Evolutionary conservation across 805 yeast genomes (phyloP).

Genomic region (Wickerhamiella slavikovae): DNA sequence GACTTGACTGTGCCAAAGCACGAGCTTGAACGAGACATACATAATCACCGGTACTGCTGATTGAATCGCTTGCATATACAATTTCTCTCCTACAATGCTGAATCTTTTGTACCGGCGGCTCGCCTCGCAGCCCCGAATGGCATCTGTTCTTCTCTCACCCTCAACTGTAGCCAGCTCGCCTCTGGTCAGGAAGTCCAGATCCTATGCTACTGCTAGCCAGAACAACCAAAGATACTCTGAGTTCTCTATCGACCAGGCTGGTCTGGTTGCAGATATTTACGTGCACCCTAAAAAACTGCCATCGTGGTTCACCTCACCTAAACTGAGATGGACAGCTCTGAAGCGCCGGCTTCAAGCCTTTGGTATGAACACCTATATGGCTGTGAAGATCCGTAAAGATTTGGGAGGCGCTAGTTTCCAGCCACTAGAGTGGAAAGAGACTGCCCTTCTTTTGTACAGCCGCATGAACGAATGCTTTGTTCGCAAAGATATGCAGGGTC

Average conservation of each 20-base stretch:
- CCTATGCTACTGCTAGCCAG: too few species aligned
- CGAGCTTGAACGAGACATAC: too few species aligned
- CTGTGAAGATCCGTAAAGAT: constrained; percentile 12
- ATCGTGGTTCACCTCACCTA: constrained; percentile 10
- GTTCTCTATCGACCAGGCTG: constrained; percentile 14
- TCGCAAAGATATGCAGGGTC: constrained; percentile 24
- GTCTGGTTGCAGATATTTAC: constrained; percentile 12
- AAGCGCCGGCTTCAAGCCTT: constrained; percentile 11
- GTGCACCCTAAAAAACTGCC: constrained; percentile 22
- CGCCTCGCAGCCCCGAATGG: background rate
- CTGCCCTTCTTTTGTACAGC: constrained; percentile 57
- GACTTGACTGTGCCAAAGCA: too few species aligned
- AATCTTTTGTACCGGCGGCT: too few species aligned
- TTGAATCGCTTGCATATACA: too few species aligned
- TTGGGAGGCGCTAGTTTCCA: constrained; percentile 11
- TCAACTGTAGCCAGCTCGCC: too few species aligned
- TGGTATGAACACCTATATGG: constrained; percentile 14
- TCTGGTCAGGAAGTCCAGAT: too few species aligned
- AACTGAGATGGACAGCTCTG: constrained; percentile 11
- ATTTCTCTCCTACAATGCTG: too few species aligned
- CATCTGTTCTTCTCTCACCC: too few species aligned
- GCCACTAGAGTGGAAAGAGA: constrained; percentile 64
- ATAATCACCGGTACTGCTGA: too few species aligned
- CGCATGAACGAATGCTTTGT: constrained; percentile 73
- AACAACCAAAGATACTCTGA: too few species aligned